Evolutionary conservation across 108 stramenopile species (phyloP).

Genomic region (Skeletonema grethae): DNA sequence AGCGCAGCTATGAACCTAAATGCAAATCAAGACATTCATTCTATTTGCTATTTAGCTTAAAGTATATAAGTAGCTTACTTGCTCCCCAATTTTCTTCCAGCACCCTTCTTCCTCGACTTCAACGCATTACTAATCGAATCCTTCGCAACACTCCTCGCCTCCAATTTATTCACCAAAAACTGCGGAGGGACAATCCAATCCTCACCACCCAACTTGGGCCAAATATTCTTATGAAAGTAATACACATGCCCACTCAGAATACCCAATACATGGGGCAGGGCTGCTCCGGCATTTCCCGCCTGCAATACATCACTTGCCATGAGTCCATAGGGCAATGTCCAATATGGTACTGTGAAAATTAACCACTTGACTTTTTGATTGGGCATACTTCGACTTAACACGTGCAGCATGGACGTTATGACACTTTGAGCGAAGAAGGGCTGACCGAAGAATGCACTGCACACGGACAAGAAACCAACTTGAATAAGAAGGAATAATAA

Average conservation of each 20-base stretch:
- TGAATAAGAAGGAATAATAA: conserved; percentile 76
- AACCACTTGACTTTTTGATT: conserved; percentile 87
- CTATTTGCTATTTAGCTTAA: background rate
- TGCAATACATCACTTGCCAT: conserved; percentile 87
- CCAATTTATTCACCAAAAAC: conserved; percentile 61
- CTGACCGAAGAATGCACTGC: conserved; percentile 68
- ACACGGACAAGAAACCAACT: conserved; percentile 55
- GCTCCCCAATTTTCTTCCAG: conserved; percentile 78
- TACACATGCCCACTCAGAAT: conserved; percentile 89
- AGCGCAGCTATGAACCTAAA: background rate
- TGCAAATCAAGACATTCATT: background rate
- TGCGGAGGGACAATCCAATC: conserved; percentile 86
- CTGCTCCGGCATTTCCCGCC: conserved; percentile 66
- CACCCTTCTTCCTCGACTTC: conserved; percentile 73
- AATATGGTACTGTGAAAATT: conserved; percentile 87
- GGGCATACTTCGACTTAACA: conserved; percentile 83
- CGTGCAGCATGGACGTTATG: conserved; percentile 89
- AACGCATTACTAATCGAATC: conserved; percentile 61
- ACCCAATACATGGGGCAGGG: conserved; percentile 85
- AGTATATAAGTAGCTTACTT: conserved; percentile 11
- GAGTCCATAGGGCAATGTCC: conserved; percentile 84
- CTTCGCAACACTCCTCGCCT: conserved; percentile 55
- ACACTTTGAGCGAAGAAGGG: conserved; percentile 83
- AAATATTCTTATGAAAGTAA: conserved; percentile 80
- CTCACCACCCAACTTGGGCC: conserved; percentile 84